Percentiles rank a stretch among this genome's conserved stretches.
phyloP scores from a whole-genome alignment of 176 grass and related monocot species.

The Triticum dicoccoides region DNA sequence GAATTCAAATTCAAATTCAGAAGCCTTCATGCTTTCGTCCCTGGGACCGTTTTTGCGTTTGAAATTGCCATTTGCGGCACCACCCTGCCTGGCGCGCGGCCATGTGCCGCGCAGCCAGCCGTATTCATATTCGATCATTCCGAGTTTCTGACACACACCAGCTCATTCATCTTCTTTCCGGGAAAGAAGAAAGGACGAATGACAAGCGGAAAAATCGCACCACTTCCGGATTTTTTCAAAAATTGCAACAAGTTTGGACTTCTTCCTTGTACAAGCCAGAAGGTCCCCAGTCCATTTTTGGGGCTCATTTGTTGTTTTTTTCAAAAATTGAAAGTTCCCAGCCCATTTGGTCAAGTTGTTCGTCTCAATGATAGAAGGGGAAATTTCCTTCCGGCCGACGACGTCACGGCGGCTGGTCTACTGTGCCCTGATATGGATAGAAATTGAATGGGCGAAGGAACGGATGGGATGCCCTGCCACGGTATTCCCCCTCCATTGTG shows the following conservation, averaged over 20 bases:
- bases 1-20: background rate
- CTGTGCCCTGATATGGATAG: background rate
- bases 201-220: background rate
- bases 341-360: background rate
- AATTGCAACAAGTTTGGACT: background rate
- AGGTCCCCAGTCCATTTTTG: background rate
- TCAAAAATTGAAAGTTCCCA: background rate
- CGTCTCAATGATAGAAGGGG: background rate
- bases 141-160: background rate
- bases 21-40: background rate
- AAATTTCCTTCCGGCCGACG: slow-evolving; percentile 13
- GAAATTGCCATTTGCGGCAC: slow-evolving; percentile 10
- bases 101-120: background rate
- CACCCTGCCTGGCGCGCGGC: background rate
- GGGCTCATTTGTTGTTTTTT: background rate
- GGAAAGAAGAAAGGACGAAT: background rate
- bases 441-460: slow-evolving; percentile 10
- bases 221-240: background rate
- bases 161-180: background rate
- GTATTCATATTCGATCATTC: background rate
- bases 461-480: slow-evolving; percentile 24
- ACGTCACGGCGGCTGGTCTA: background rate
- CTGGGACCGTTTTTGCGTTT: background rate
- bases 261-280: background rate
- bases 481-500: background rate